Evolutionary conservation across 2,329 filamentous ascomycete species (phyloP), one percentile per base, ranked within the genome.

Genomic region (Stylonectria norvegica): DNA sequence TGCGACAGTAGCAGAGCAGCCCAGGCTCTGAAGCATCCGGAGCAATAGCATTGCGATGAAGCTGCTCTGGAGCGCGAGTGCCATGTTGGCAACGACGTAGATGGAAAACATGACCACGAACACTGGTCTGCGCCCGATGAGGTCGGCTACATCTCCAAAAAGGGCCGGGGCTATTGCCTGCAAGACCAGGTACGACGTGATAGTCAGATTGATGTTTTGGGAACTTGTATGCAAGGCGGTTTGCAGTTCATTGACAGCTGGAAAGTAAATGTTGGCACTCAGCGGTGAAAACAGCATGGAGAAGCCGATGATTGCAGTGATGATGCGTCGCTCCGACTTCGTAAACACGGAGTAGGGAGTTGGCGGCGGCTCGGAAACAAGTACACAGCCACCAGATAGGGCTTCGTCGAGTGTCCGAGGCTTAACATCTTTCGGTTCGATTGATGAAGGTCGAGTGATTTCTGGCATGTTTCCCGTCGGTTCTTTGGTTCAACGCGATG

Each of bases 1-100:
- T 0, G 79, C 72, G 10, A 81, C 66, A 0, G 76, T 79, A 1
- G 73, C 72, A 38, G 69, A 73, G 47, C 69, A 73, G 0, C 78
- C 76, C 0, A 68, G 63, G 35, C 71, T 74, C 51, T 79, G 75
- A 16, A 77, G 32, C 38, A 65, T 66, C 0, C 75, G 63, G n/a
- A 78, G 55, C 2, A 73, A 60, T 30, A 79, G 40, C 4, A 78
- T 53, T 1, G 72, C 66, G 0, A 60, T 55, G 38, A 70, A 72
- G 44, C 53, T 66, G 39, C 64, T 58, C 45, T 72, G 68, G 29
- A 71, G 42, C 3, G 62, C 69, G 4, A 75, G 59, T 1, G 65
- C 71, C 18, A 73, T 57, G 64, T 72, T 70, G 20, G 72, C 70
- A 3, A 48, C 63, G 2, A 71, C 49, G 46, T 70, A 76, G 15